Percentiles rank a stretch among this genome's conserved stretches.
Conservation (phyloP, 768 basidiomycete species). For the Lactifluus hygrophoroides region DNA sequence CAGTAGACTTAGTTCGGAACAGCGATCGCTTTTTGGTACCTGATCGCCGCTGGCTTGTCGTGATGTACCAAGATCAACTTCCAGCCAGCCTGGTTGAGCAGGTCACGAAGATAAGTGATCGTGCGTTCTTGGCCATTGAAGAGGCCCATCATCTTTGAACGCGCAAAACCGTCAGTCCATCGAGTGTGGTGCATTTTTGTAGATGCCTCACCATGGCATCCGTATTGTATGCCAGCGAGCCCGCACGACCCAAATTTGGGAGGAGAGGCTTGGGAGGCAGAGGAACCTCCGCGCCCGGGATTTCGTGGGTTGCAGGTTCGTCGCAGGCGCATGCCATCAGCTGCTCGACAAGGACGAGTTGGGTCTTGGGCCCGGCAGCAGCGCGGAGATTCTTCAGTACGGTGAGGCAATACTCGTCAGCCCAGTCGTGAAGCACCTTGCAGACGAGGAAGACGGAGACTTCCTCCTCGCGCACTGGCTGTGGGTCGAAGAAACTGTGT, state of each 20-base stretch:
- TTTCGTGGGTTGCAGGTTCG: not conserved
- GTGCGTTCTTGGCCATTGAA: not conserved
- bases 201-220: conserved; percentile 20
- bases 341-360: conserved; percentile 24
- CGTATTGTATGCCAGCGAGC: conserved; percentile 14
- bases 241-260: conserved; percentile 19
- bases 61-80: not conserved
- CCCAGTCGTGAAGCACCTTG: too few relatives aligned
- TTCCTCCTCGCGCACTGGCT: not conserved
- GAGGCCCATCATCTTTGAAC: not conserved
- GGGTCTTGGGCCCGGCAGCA: conserved; percentile 20
- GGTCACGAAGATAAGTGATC: not conserved
- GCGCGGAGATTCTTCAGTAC: not conserved
- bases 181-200: not conserved
- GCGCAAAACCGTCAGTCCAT: not conserved
- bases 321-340: conserved; percentile 24
- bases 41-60: not conserved
- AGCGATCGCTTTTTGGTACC: not conserved
- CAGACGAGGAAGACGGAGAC: not conserved
- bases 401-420: conserved; percentile 12
- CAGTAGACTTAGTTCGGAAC: not conserved
- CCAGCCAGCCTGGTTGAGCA: not conserved
- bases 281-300: conserved; percentile 11
- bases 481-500: not conserved
- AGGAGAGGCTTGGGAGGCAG: conserved; percentile 1